Percentiles rank a stretch among this genome's conserved stretches.
Conservation (phyloP, 2,329 filamentous ascomycete genomes). For the Fusarium sp. region DNA sequence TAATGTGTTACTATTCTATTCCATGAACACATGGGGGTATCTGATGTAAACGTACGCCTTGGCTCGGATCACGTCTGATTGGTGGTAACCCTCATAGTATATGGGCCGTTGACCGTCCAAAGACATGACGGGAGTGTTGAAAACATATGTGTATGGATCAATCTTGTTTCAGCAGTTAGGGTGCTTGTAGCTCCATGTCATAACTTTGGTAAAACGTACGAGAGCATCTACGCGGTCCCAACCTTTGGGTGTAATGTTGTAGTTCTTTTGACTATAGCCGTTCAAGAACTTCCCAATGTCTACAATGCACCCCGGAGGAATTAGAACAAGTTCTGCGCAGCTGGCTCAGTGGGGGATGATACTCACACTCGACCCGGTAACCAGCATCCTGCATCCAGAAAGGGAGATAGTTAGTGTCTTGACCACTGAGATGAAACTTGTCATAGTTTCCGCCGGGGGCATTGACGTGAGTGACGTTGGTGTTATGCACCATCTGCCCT, state of each 20-base stretch:
- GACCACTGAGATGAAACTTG: neutral
- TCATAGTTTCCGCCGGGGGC: neutral
- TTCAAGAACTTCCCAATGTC: neutral
- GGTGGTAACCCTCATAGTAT: constrained; percentile 13
- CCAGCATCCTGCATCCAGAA: neutral
- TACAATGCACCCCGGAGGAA: neutral
- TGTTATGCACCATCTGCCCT: neutral
- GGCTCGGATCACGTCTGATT: constrained; percentile 18
- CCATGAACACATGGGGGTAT: neutral
- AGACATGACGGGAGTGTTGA: constrained; percentile 13
- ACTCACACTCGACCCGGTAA: neutral
- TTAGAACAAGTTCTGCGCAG: neutral
- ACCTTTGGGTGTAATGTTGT: neutral
- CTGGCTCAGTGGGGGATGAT: neutral
- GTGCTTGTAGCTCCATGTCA: neutral
- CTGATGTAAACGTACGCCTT: constrained; percentile 8
- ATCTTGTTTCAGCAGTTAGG: neutral
- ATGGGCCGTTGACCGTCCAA: constrained; percentile 8
- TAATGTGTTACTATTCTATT: neutral
- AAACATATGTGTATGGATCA: constrained; percentile 8
- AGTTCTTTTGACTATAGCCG: neutral
- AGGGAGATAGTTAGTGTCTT: neutral
- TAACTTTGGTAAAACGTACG: neutral
- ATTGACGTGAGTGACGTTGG: neutral
- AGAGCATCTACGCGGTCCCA: neutral